These are phyloP conservation scores for Phenoliferia sp. DNA, from an alignment of 1,284 basidiomycete species.

Conservation along the genomic window DNA sequence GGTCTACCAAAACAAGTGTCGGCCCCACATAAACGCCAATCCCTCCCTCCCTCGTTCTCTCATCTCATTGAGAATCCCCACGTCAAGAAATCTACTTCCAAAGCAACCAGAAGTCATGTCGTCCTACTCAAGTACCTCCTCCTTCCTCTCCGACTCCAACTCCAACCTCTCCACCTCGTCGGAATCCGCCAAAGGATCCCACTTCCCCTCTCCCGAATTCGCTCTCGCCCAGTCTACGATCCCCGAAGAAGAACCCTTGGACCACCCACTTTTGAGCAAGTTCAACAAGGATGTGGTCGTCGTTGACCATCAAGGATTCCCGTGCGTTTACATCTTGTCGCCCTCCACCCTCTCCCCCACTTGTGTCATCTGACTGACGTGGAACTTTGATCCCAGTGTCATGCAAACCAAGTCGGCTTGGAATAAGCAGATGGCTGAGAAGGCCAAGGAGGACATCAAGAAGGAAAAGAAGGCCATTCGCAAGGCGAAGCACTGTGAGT, in stretches of 20 bases:
- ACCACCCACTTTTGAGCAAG: not conserved
- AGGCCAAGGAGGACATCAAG: not conserved
- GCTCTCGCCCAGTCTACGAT: not conserved
- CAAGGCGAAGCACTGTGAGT: not conserved
- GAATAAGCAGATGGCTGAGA: not conserved
- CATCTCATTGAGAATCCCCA: too few relatives aligned
- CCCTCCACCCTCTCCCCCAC: not conserved
- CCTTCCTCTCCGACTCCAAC: not conserved
- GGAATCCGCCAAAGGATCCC: not conserved
- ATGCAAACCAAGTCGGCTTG: conserved; percentile 1
- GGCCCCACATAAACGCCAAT: too few relatives aligned
- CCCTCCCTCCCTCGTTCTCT: too few relatives aligned
- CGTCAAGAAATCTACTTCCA: too few relatives aligned
- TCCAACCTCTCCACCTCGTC: not conserved
- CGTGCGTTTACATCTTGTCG: too few relatives aligned
- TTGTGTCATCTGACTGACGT: not conserved
- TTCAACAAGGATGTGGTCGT: not conserved
- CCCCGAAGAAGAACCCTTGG: not conserved
- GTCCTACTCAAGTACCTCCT: not conserved
- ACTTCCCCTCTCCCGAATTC: not conserved
- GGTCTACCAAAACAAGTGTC: too few relatives aligned
- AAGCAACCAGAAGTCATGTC: too few relatives aligned
- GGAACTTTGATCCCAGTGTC: not conserved
- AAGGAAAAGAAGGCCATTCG: not conserved
- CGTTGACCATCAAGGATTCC: not conserved